Evolutionary conservation across 331 rosid species (phyloP).

Genomic region (Quercus lobata): DNA sequence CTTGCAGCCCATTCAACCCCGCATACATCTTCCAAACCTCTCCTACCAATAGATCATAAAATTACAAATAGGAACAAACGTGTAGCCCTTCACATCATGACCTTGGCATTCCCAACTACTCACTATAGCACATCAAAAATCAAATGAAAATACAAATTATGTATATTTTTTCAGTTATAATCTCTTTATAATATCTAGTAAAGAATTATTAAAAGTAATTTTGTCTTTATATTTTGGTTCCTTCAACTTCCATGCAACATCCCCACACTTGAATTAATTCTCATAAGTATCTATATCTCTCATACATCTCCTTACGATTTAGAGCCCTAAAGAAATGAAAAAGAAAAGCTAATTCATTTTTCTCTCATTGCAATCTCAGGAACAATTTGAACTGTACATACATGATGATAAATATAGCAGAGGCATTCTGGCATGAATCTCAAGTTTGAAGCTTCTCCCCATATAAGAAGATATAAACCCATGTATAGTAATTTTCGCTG

Average conservation of each 20-base stretch:
- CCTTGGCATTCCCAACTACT: not conserved
- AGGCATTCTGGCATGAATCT: slow-evolving; percentile 99
- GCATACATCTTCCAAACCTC: not conserved
- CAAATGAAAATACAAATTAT: not conserved
- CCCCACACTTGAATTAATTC: not conserved
- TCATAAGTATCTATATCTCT: not conserved
- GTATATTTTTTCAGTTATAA: not conserved
- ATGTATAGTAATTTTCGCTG: slow-evolving; percentile 86
- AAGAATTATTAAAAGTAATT: not conserved
- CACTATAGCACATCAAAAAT: not conserved
- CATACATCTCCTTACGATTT: too few species aligned
- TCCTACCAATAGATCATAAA: not conserved
- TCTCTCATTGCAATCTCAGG: too few species aligned
- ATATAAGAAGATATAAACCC: slow-evolving; percentile 96
- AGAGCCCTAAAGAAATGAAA: too few species aligned
- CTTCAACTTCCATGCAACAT: not conserved
- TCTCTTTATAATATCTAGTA: not conserved
- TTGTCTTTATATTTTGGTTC: not conserved
- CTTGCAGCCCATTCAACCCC: not conserved
- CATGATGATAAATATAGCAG: slow-evolving; percentile 96
- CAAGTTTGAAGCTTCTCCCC: slow-evolving; percentile 99
- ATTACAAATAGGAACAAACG: not conserved
- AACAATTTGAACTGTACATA: not conserved
- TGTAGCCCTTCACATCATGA: not conserved
- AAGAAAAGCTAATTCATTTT: too few species aligned